Evolutionary conservation across 129 eudicot genomes (phyloP).

Genomic region (Flaveria ramosissima): DNA sequence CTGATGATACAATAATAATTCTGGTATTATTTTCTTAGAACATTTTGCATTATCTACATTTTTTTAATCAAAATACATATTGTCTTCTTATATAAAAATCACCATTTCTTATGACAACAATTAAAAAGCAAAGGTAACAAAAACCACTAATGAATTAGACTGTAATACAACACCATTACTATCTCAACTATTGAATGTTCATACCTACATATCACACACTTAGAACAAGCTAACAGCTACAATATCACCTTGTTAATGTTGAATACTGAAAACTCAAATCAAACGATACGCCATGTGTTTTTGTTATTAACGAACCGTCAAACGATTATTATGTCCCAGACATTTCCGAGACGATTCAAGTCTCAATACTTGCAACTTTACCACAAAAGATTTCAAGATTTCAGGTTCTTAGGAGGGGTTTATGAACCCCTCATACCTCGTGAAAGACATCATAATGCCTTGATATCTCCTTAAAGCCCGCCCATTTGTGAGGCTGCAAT

Average conservation of each 20-base stretch:
- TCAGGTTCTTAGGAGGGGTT: slow-evolving; percentile 5
- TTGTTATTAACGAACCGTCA: slow-evolving; percentile 44
- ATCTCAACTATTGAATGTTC: not conserved
- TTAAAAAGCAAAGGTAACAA: too few relatives aligned
- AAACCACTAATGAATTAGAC: too few relatives aligned
- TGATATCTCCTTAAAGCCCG: slow-evolving; percentile 92
- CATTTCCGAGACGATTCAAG: slow-evolving; percentile 72
- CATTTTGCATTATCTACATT: not conserved
- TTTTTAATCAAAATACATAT: not conserved
- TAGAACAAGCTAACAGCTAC: too few relatives aligned
- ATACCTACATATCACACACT: slow-evolving; percentile 6
- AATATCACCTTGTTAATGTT: slow-evolving; percentile 6
- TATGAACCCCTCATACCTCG: slow-evolving; percentile 41
- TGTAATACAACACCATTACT: too few relatives aligned
- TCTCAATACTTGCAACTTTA: slow-evolving; percentile 74
- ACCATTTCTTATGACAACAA: too few relatives aligned
- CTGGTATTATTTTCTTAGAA: not conserved
- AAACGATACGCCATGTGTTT: not conserved
- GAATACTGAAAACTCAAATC: not conserved
- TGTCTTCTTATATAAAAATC: not conserved
- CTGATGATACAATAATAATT: not conserved
- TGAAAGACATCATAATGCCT: slow-evolving; percentile 88
- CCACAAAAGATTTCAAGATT: slow-evolving; percentile 79
- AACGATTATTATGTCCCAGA: slow-evolving; percentile 31
- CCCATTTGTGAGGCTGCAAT: slow-evolving; percentile 95